phyloP scores from a whole-genome alignment of 352 stramenopile genomes.

The Blastocystis sp. region DNA sequence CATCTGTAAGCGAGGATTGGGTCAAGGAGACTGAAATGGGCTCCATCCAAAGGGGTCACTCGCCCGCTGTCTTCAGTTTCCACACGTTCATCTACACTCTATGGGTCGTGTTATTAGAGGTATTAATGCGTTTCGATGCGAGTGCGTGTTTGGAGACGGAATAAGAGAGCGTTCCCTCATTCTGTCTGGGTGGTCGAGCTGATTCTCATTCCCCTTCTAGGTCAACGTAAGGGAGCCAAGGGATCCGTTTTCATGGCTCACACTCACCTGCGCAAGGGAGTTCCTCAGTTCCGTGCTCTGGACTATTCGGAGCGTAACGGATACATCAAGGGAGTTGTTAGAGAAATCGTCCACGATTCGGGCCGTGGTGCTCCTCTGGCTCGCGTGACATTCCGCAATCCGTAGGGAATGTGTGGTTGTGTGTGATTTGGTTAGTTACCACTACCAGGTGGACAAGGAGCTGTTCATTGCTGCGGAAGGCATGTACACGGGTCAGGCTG shows the following conservation, averaged over 20 bases:
- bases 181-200: not conserved
- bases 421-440: conserved; percentile 62
- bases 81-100: conserved; percentile 30
- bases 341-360: conserved; percentile 96
- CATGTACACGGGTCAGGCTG: no score
- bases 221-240: conserved; percentile 69
- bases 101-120: conserved; percentile 58
- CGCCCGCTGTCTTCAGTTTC: conserved; percentile 3
- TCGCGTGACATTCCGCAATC: conserved; percentile 81
- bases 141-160: not conserved
- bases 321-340: conserved; percentile 94
- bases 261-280: conserved; percentile 73
- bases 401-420: conserved; percentile 61
- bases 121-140: not conserved
- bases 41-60: not conserved
- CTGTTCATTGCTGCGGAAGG: no score
- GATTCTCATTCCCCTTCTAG: conserved; percentile 18
- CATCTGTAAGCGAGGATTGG: not conserved
- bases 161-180: not conserved
- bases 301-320: conserved; percentile 84
- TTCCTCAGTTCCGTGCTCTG: conserved; percentile 73
- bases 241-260: conserved; percentile 75
- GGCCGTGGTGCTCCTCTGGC: conserved; percentile 89
- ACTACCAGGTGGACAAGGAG: conserved; percentile 71
- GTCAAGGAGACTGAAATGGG: not conserved